phyloP scores from a whole-genome alignment of 108 stramenopile species.

The Seminavis robusta region DNA sequence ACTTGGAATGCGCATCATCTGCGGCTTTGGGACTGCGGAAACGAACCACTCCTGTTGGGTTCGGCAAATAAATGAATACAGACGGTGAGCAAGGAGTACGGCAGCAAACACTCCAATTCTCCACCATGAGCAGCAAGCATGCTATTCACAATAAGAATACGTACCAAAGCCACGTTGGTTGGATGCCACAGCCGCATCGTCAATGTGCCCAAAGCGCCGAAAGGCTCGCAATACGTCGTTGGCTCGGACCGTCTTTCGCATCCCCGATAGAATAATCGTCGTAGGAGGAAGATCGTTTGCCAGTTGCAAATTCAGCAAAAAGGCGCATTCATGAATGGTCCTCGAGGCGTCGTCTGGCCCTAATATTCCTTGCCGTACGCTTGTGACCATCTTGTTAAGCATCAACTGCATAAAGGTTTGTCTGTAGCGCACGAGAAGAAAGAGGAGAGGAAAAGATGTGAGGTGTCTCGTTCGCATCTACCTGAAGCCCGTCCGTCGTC shows the following conservation, averaged over 20 bases:
- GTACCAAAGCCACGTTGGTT: constrained; percentile 76
- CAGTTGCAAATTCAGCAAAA: constrained; percentile 67
- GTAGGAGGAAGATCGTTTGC: constrained; percentile 59
- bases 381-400: constrained; percentile 65
- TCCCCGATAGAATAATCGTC: constrained; percentile 70
- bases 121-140: too few relatives aligned
- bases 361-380: constrained; percentile 48
- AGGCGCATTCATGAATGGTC: constrained; percentile 73
- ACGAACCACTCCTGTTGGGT: constrained; percentile 66
- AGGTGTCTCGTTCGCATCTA: too few relatives aligned
- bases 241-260: constrained; percentile 65
- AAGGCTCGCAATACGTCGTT: constrained; percentile 53
- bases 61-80: too few relatives aligned
- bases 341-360: constrained; percentile 65
- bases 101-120: too few relatives aligned
- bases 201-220: constrained; percentile 65
- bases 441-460: too few relatives aligned
- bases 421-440: too few relatives aligned
- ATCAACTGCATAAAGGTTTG: constrained; percentile 69
- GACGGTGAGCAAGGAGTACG: too few relatives aligned
- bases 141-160: too few relatives aligned
- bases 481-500: too few relatives aligned
- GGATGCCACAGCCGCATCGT: constrained; percentile 65
- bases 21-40: constrained; percentile 61
- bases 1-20: constrained; percentile 48